Conservation (phyloP, 345 rosid genomes). For the Euclidium syriacum region DNA sequence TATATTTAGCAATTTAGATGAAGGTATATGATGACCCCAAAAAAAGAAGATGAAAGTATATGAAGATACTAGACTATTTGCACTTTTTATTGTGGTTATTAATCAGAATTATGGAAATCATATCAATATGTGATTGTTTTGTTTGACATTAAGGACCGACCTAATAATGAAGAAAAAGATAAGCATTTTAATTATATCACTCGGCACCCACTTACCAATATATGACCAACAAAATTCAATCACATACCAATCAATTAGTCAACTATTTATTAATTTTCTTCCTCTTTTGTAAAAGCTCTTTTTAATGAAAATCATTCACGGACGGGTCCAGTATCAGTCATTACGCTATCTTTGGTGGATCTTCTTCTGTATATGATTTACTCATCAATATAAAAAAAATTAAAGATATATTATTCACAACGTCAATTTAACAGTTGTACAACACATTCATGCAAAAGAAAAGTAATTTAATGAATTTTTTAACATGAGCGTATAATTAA, state of each 20-base stretch:
- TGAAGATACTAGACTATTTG: neutral
- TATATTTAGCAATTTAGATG: neutral
- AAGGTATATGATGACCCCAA: neutral
- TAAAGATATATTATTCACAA: neutral
- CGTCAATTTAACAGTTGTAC: constrained; percentile 14
- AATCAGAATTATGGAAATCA: neutral
- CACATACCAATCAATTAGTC: constrained; percentile 29
- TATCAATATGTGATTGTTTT: neutral
- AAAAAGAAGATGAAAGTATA: no score
- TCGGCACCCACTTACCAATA: constrained; percentile 20
- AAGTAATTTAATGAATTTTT: neutral
- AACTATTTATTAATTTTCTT: constrained; percentile 10
- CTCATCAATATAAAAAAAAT: neutral
- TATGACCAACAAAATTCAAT: constrained; percentile 19
- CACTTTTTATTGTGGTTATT: neutral
- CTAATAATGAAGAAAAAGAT: constrained; percentile 27
- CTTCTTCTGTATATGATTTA: constrained; percentile 17
- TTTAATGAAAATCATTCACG: constrained; percentile 7
- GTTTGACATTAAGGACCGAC: constrained; percentile 33
- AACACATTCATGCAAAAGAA: constrained; percentile 20
- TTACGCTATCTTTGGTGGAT: constrained; percentile 18
- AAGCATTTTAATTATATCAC: neutral
- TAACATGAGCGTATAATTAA: neutral
- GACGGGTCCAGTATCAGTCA: constrained; percentile 22
- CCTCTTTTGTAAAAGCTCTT: constrained; percentile 1